These are phyloP conservation scores for Xerocomus minutiporus DNA, from an alignment of 1,284 basidiomycete genomes.

Conservation along the genomic window DNA sequence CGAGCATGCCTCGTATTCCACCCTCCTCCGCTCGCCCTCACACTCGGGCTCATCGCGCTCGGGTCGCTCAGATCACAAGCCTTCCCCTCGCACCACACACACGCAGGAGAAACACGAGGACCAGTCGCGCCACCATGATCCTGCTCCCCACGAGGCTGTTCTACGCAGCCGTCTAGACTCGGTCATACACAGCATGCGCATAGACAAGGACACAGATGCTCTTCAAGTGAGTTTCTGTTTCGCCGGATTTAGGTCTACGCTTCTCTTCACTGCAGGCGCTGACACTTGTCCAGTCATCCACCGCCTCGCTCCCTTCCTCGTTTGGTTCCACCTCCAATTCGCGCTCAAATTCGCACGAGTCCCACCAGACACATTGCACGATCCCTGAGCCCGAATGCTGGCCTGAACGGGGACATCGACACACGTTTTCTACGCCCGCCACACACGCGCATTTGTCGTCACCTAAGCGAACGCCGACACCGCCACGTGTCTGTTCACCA, in stretches of 20 bases:
- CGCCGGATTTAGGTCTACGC: background rate
- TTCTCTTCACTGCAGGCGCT: slow-evolving; percentile 17
- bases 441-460: slow-evolving; percentile 3
- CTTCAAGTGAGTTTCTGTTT: slow-evolving; percentile 26
- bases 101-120: slow-evolving; percentile 24
- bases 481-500: slow-evolving; percentile 11
- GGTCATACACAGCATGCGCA: slow-evolving; percentile 39
- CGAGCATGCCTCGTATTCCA: slow-evolving; percentile 29
- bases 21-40: slow-evolving; percentile 30
- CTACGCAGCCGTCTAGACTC: slow-evolving; percentile 52
- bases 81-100: slow-evolving; percentile 10
- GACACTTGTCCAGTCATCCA: slow-evolving; percentile 19
- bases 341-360: slow-evolving; percentile 24
- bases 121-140: slow-evolving; percentile 19
- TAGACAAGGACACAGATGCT: slow-evolving; percentile 21
- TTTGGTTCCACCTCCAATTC: slow-evolving; percentile 31
- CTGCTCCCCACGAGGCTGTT: slow-evolving; percentile 52
- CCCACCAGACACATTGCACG: slow-evolving; percentile 24
- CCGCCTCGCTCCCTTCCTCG: slow-evolving; percentile 30
- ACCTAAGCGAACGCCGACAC: slow-evolving; percentile 4
- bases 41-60: slow-evolving; percentile 30
- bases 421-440: slow-evolving; percentile 14
- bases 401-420: slow-evolving; percentile 8
- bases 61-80: slow-evolving; percentile 13
- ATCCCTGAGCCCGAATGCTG: slow-evolving; percentile 17